Conservation (phyloP, 2,329 filamentous ascomycete species). For the Claviceps humidiphila region DNA sequence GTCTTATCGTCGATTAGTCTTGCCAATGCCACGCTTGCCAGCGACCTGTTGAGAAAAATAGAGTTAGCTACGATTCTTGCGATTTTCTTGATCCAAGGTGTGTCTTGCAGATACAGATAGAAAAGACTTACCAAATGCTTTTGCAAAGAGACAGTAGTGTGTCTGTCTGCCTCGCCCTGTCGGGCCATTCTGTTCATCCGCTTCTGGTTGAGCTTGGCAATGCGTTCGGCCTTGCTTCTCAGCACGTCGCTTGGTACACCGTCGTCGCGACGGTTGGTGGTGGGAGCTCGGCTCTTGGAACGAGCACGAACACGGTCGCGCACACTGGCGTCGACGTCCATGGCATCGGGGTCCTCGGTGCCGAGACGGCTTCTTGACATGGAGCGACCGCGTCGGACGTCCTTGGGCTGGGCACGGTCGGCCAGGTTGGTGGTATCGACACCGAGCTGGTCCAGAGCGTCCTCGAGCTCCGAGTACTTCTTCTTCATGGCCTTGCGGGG, state of each 20-base stretch:
- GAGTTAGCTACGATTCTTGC: slow-evolving; percentile 16
- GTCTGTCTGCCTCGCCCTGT: slow-evolving; percentile 92
- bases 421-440: slow-evolving; percentile 67
- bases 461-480: slow-evolving; percentile 75
- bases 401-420: slow-evolving; percentile 54
- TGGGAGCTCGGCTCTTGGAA: slow-evolving; percentile 56
- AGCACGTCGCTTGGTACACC: slow-evolving; percentile 57
- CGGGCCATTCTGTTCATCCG: slow-evolving; percentile 98
- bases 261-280: slow-evolving; percentile 56
- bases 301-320: slow-evolving; percentile 54
- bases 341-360: slow-evolving; percentile 54
- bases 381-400: slow-evolving; percentile 58
- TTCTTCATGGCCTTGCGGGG: slow-evolving; percentile 72
- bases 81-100: background rate
- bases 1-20: slow-evolving; percentile 57
- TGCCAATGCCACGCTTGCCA: slow-evolving; percentile 90
- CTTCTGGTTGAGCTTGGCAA: slow-evolving; percentile 85
- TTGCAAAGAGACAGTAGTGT: slow-evolving; percentile 63
- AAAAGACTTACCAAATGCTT: slow-evolving; percentile 72
- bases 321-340: slow-evolving; percentile 55
- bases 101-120: background rate
- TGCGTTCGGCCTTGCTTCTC: slow-evolving; percentile 68
- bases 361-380: slow-evolving; percentile 47
- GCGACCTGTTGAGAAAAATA: slow-evolving; percentile 43
- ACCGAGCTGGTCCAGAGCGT: slow-evolving; percentile 71